Conservation (phyloP, 2,329 filamentous ascomycete genomes). For the Didymella keratinophila region DNA sequence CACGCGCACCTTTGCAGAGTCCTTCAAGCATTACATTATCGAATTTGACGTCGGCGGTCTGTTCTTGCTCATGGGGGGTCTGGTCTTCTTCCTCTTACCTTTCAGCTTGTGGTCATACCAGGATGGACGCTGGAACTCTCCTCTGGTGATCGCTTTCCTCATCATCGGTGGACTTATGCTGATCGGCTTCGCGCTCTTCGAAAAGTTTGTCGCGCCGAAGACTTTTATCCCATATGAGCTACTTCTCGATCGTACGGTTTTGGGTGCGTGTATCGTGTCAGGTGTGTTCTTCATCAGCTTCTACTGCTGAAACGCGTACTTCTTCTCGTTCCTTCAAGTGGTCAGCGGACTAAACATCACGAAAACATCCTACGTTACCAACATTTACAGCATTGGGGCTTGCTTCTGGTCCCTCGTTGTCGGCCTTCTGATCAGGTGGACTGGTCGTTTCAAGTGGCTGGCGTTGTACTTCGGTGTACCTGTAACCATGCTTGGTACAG, state of each 20-base stretch:
- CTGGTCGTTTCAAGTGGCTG: conserved; percentile 35
- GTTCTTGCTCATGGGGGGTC: conserved; percentile 65
- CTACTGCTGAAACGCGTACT: conserved; percentile 51
- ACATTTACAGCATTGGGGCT: conserved; percentile 47
- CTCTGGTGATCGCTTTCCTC: conserved; percentile 51
- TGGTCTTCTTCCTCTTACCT: conserved; percentile 72
- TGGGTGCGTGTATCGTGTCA: conserved; percentile 61
- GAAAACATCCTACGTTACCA: conserved; percentile 46
- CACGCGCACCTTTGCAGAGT: conserved; percentile 57
- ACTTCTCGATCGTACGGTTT: conserved; percentile 58
- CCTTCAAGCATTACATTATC: conserved; percentile 61
- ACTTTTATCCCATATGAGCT: conserved; percentile 56
- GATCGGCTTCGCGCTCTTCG: conserved; percentile 50
- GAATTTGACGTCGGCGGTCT: conserved; percentile 71
- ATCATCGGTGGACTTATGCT: conserved; percentile 48
- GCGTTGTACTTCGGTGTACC: conserved; percentile 38
- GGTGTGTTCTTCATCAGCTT: conserved; percentile 42
- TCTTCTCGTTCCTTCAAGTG: conserved; percentile 52
- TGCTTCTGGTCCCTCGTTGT: conserved; percentile 35
- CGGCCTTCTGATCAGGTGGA: conserved; percentile 32
- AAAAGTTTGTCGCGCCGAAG: conserved; percentile 50
- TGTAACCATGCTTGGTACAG: conserved; percentile 37
- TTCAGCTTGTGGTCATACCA: conserved; percentile 62
- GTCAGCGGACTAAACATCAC: conserved; percentile 43
- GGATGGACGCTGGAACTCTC: conserved; percentile 43